Conservation (phyloP, 177 flowering plant species). For the Vitis hybrid region DNA sequence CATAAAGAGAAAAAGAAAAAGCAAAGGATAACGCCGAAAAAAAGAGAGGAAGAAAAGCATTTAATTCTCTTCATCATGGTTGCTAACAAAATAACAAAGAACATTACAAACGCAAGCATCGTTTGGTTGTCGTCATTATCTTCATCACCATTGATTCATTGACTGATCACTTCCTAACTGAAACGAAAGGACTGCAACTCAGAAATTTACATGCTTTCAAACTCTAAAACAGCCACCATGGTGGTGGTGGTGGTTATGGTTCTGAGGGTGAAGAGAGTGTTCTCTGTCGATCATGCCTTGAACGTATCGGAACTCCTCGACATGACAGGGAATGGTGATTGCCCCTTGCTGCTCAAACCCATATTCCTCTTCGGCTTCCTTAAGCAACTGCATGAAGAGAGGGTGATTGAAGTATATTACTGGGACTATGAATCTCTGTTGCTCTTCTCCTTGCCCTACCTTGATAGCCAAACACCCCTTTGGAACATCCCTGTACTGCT, state of each 20-base stretch:
- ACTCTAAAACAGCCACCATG: slow-evolving; percentile 48
- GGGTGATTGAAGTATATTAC: slow-evolving; percentile 63
- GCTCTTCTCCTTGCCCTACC: slow-evolving; percentile 48
- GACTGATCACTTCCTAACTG: background rate
- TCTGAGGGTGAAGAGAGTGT: slow-evolving; percentile 27
- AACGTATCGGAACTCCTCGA: slow-evolving; percentile 46
- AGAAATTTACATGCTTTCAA: slow-evolving; percentile 12
- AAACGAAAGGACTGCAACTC: background rate
- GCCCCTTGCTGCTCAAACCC: slow-evolving; percentile 66
- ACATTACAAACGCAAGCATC: slow-evolving; percentile 1
- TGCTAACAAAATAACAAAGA: slow-evolving; percentile 5
- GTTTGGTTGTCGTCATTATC: slow-evolving; percentile 10
- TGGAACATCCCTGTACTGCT: slow-evolving; percentile 40
- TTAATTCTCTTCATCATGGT: slow-evolving; percentile 6
- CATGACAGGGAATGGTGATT: slow-evolving; percentile 60
- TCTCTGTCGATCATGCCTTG: slow-evolving; percentile 47
- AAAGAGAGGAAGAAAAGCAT: background rate
- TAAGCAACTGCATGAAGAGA: slow-evolving; percentile 48
- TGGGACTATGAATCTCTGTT: slow-evolving; percentile 56
- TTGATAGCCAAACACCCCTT: slow-evolving; percentile 59
- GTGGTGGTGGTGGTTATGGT: slow-evolving; percentile 29
- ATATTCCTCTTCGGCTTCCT: slow-evolving; percentile 63
- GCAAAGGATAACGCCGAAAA: background rate
- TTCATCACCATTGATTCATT: background rate
- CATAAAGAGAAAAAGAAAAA: background rate